Base-by-base conservation (phyloP, 306 rosid species). In the Chamaecrista fasciculata region DNA sequence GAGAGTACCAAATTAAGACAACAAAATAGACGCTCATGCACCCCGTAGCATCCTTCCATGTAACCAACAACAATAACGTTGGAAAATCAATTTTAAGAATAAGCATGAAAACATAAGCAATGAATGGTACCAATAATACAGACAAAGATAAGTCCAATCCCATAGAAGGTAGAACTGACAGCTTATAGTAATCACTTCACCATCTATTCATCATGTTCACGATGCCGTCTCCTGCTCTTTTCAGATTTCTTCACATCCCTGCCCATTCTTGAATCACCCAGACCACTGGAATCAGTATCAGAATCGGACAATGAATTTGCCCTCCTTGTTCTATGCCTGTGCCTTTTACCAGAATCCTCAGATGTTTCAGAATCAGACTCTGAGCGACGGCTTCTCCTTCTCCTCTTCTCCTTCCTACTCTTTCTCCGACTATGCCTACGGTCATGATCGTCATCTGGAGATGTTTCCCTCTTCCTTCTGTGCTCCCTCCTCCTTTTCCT, bases 321-420 rank as follows among this genome's bases (percentile, higher is more conserved):
- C 83, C 74, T 87, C 80, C 56, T 86, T 86, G 81, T 82, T 76
- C 80, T 91, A 40, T 62, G 76, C 69, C 78, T 85, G 66, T 60
- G 84, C 70, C 36, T 33, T 52, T 71, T 63, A 29, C 52, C 56
- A 16, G 83, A 74, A 81, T 85, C 88, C 26, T 83, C 88, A 10
- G 93, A 88, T 34, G 90, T 64, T 70, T 89, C 88, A 36, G 86
- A 85, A 52, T 82, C 90, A 43, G 88, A 82, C 51, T 88, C 91
- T 0, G 88, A 84, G 51, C 57, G 67, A 12, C 78, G 79, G 68
- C 91, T 86, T 73, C 91, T 86, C 66, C 95, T 81, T 76, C 91
- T 88, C 50, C 79, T 75, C 77, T 78, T 88, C 73, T 87, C 90
- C 55, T 77, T 77, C 74, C 80, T 81, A 60, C 76, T 81, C 82